A percentile compares a stretch with the other conserved stretches of the same genome.
These are phyloP conservation scores for Penicillium chermesinum DNA, from an alignment of 495 filamentous ascomycete genomes.

Conservation along the genomic window DNA sequence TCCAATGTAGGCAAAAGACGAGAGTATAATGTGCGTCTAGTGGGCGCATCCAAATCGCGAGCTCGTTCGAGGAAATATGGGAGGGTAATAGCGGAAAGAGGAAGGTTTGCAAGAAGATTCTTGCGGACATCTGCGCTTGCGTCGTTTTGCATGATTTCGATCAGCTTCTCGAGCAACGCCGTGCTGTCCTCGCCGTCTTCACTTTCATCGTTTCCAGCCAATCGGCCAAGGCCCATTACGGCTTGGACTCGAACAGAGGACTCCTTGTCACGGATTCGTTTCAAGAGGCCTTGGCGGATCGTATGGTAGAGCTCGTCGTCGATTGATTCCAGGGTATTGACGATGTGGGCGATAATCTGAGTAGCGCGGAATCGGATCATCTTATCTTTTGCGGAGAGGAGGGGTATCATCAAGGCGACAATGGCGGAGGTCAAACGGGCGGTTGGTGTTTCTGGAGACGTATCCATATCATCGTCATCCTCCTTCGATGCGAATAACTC, in stretches of 20 bases:
- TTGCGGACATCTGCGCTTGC: constrained; percentile 88
- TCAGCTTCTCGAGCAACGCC: constrained; percentile 71
- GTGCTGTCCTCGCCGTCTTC: constrained; percentile 64
- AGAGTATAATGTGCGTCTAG: constrained; percentile 80
- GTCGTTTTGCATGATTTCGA: constrained; percentile 91
- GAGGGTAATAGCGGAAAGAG: constrained; percentile 73
- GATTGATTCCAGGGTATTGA: constrained; percentile 84
- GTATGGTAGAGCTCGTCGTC: constrained; percentile 85
- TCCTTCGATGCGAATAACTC: constrained; percentile 40
- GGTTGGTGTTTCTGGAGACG: constrained; percentile 72
- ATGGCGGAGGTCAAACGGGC: constrained; percentile 72
- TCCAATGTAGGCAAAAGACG: constrained; percentile 82
- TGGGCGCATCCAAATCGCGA: constrained; percentile 78
- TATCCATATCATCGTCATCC: constrained; percentile 45
- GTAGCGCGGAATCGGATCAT: constrained; percentile 84
- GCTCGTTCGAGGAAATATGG: constrained; percentile 89
- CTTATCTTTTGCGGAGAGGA: constrained; percentile 82
- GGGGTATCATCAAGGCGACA: constrained; percentile 59
- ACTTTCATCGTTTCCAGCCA: constrained; percentile 76
- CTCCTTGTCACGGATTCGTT: constrained; percentile 89
- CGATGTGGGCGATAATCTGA: constrained; percentile 81
- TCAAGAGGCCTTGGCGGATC: constrained; percentile 67
- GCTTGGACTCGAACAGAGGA: constrained; percentile 86
- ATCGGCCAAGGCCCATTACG: constrained; percentile 77
- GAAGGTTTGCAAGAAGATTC: constrained; percentile 81